These are phyloP conservation scores for Camellia japonica DNA, from an alignment of 148 eudicot genomes.

Conservation along the genomic window DNA sequence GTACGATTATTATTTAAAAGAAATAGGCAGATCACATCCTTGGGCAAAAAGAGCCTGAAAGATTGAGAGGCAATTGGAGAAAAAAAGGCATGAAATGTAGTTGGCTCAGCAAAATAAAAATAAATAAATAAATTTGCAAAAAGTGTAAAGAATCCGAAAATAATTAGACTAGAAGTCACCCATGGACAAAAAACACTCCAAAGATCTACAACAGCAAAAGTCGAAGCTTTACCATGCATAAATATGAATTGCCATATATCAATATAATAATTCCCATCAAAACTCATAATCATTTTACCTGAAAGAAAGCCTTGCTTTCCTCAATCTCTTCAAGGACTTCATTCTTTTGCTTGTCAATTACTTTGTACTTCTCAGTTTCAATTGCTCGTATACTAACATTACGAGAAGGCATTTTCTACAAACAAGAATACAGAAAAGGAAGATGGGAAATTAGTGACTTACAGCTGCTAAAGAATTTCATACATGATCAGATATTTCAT, in stretches of 20 bases:
- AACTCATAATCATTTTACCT: constrained; percentile 42
- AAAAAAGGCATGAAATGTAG: not conserved
- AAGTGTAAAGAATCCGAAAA: not conserved
- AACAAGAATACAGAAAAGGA: constrained; percentile 11
- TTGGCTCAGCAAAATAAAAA: not conserved
- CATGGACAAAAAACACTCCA: not conserved
- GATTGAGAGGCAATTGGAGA: not conserved
- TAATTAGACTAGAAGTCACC: not conserved
- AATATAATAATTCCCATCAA: not conserved
- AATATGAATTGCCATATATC: not conserved
- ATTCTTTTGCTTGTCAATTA: constrained; percentile 60
- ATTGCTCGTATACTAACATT: constrained; percentile 82
- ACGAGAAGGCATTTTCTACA: constrained; percentile 68
- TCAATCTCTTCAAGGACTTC: constrained; percentile 95
- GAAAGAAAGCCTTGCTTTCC: constrained; percentile 97
- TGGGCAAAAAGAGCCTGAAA: not conserved
- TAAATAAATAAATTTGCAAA: not conserved
- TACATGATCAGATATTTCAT: not conserved
- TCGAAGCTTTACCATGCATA: not conserved
- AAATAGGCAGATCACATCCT: not conserved
- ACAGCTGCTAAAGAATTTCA: not conserved
- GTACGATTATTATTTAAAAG: not conserved
- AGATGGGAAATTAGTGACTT: not conserved
- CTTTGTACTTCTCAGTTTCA: constrained; percentile 78
- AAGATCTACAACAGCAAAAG: not conserved